Evolutionary conservation across 257 asterid genomes (phyloP).

Genomic region (Datura wrightii): DNA sequence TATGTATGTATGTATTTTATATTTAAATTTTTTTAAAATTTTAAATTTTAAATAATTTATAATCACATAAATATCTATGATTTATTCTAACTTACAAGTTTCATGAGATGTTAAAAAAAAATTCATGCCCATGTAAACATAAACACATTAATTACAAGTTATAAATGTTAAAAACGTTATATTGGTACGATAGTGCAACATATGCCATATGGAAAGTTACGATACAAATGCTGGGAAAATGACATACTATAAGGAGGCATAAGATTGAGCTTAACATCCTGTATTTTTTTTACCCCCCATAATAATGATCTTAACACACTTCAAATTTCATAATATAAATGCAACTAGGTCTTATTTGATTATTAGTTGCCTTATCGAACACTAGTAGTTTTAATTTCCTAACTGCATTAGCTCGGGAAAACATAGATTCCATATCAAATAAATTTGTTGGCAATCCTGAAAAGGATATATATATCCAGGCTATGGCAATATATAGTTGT

Average conservation of each 20-base stretch:
- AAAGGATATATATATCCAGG: background rate
- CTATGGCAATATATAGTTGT: background rate
- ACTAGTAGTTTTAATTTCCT: background rate
- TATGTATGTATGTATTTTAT: no score
- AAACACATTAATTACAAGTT: background rate
- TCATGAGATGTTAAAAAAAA: no score
- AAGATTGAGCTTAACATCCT: background rate
- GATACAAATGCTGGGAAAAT: background rate
- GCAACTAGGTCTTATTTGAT: background rate
- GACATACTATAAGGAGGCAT: background rate
- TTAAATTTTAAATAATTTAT: no score
- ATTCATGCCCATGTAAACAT: no score
- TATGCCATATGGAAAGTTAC: background rate
- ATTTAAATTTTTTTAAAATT: no score
- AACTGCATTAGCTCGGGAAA: background rate
- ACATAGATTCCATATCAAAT: background rate
- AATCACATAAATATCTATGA: no score
- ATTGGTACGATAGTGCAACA: background rate
- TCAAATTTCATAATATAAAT: no score
- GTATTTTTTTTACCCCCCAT: background rate
- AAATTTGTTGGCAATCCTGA: background rate
- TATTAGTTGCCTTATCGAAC: background rate
- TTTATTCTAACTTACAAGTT: no score
- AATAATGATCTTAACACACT: background rate
- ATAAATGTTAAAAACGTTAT: background rate